phyloP scores from a whole-genome alignment of 306 rosid genomes.

The Vigna mungo region DNA sequence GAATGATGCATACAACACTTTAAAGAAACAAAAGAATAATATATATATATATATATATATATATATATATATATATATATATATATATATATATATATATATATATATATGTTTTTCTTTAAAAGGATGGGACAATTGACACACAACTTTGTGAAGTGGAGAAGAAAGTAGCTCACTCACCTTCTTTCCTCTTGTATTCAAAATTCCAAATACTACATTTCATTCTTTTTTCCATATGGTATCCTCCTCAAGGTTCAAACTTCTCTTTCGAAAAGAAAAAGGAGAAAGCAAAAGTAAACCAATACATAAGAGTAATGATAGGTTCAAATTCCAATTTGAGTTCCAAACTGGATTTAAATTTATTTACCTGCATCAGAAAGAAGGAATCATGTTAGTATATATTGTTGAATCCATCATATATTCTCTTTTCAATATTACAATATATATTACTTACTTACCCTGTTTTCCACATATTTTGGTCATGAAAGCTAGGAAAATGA shows the following conservation, averaged over 20 bases:
- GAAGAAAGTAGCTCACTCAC: slow-evolving; percentile 44
- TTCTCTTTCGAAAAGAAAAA: slow-evolving; percentile 31
- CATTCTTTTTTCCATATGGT: slow-evolving; percentile 34
- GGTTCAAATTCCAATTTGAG: slow-evolving; percentile 40
- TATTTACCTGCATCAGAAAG: slow-evolving; percentile 71
- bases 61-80: too few species aligned
- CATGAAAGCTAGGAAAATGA: slow-evolving; percentile 72
- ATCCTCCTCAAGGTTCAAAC: slow-evolving; percentile 42
- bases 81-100: too few species aligned
- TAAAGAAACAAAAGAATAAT: slow-evolving; percentile 47
- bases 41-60: too few species aligned
- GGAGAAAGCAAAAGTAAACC: slow-evolving; percentile 44
- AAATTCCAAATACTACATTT: slow-evolving; percentile 9
- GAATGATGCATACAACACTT: slow-evolving; percentile 39
- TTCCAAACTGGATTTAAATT: slow-evolving; percentile 13
- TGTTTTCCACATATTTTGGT: slow-evolving; percentile 53
- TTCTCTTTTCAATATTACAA: not conserved
- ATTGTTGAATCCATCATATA: not conserved
- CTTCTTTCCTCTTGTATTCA: slow-evolving; percentile 15
- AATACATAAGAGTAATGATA: slow-evolving; percentile 9
- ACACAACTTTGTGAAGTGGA: slow-evolving; percentile 53
- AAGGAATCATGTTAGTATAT: slow-evolving; percentile 7
- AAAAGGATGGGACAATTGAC: slow-evolving; percentile 41
- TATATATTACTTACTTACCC: slow-evolving; percentile 48
- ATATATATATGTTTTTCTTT: slow-evolving; percentile 37